Evolutionary conservation across 225 moss, liverwort and hornwort species (phyloP).

Genomic region (Sphagnum contortum): DNA sequence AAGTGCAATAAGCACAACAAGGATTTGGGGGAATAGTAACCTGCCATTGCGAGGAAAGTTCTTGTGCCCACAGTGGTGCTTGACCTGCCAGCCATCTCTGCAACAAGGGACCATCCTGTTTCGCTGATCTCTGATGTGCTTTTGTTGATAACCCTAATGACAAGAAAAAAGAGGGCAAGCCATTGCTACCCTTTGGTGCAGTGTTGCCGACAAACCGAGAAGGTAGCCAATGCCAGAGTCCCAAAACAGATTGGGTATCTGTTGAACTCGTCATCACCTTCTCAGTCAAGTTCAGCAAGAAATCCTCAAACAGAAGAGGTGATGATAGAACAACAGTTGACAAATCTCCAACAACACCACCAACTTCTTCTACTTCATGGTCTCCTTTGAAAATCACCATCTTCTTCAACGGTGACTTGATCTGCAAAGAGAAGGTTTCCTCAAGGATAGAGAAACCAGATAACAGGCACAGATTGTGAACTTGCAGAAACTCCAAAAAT

Average conservation of each 20-base stretch:
- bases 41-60: conserved; percentile 53
- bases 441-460: not conserved
- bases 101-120: conserved; percentile 18
- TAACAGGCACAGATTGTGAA: not conserved
- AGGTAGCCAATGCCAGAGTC: conserved; percentile 54
- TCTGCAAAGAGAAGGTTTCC: conserved; percentile 12
- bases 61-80: conserved; percentile 30
- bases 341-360: conserved; percentile 22
- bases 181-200: conserved; percentile 17
- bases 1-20: too few species aligned
- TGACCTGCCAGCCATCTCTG: conserved; percentile 29
- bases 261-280: conserved; percentile 3
- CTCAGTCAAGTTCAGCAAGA: conserved; percentile 8
- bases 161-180: conserved; percentile 40
- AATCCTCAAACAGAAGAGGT: conserved; percentile 12
- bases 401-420: conserved; percentile 41
- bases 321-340: conserved; percentile 17
- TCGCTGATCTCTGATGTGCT: conserved; percentile 11
- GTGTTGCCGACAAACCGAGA: conserved; percentile 5
- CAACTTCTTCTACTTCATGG: conserved; percentile 11
- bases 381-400: conserved; percentile 15
- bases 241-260: conserved; percentile 5
- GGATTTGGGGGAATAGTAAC: conserved; percentile 7
- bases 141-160: conserved; percentile 10
- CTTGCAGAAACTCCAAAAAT: too few species aligned